A percentile compares a stretch with the other conserved stretches of the same genome.
These are phyloP conservation scores for Lactarius deliciosus DNA, from an alignment of 768 basidiomycete genomes.

Conservation along the genomic window DNA sequence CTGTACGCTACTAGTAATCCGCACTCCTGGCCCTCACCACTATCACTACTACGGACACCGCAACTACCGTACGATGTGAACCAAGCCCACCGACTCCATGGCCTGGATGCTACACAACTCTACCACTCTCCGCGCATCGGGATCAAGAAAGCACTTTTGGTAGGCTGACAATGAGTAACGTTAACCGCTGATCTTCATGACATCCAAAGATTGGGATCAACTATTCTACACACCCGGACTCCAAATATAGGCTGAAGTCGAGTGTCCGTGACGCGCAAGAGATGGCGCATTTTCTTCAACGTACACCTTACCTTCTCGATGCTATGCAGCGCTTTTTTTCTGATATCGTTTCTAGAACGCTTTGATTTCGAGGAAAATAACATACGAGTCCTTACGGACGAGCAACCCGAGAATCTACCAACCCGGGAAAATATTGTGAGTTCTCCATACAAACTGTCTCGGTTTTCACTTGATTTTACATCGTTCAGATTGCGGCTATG, in stretches of 20 bases:
- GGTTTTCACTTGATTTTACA: not conserved
- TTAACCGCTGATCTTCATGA: not conserved
- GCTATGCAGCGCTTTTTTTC: not conserved
- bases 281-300: not conserved
- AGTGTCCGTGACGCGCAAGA: not conserved
- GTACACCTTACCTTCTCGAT: not conserved
- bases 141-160: not conserved
- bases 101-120: too few relatives aligned
- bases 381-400: not conserved
- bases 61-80: too few relatives aligned
- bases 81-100: too few relatives aligned
- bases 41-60: too few relatives aligned
- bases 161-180: not conserved
- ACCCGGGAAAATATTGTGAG: slow-evolving; percentile 12
- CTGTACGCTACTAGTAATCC: too few relatives aligned
- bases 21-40: too few relatives aligned
- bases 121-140: not conserved
- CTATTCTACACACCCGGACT: not conserved
- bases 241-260: not conserved
- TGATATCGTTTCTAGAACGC: not conserved
- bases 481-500: not conserved
- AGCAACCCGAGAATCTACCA: not conserved
- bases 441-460: not conserved
- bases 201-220: slow-evolving; percentile 11
- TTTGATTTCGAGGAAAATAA: not conserved